These are phyloP conservation scores for Wallacemonas collosoma DNA, from an alignment of 208 protist species.

Conservation along the genomic window DNA sequence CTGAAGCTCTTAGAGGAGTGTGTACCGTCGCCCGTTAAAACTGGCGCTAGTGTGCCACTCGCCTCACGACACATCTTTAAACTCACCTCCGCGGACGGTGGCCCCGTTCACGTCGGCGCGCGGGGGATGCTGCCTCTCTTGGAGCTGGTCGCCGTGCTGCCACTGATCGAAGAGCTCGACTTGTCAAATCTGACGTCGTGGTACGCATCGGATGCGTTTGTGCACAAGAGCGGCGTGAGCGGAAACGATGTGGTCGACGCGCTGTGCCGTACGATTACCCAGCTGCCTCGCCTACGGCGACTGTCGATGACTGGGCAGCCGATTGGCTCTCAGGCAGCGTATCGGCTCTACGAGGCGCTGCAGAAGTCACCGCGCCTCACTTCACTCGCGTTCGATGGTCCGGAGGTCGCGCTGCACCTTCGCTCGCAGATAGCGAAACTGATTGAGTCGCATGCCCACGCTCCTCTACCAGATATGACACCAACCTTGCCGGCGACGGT, in stretches of 20 bases:
- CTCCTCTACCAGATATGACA: neutral
- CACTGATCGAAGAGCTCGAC: slow-evolving; percentile 55
- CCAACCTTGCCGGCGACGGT: slow-evolving; percentile 20
- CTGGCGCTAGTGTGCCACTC: slow-evolving; percentile 34
- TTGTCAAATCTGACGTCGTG: slow-evolving; percentile 63
- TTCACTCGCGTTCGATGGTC: slow-evolving; percentile 29
- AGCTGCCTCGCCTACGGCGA: slow-evolving; percentile 34
- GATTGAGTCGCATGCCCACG: slow-evolving; percentile 25
- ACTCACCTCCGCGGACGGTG: slow-evolving; percentile 12
- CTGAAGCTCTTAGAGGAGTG: slow-evolving; percentile 57
- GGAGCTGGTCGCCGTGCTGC: slow-evolving; percentile 60
- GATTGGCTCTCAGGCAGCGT: slow-evolving; percentile 47
- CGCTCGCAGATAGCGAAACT: slow-evolving; percentile 27
- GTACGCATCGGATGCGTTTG: slow-evolving; percentile 48
- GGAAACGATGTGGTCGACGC: slow-evolving; percentile 60
- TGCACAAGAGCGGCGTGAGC: slow-evolving; percentile 19
- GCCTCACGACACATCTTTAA: slow-evolving; percentile 29
- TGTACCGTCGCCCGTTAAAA: slow-evolving; percentile 31
- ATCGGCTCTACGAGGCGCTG: slow-evolving; percentile 41
- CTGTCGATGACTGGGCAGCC: slow-evolving; percentile 54
- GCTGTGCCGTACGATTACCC: slow-evolving; percentile 42
- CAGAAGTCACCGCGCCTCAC: slow-evolving; percentile 28
- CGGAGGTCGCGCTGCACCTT: slow-evolving; percentile 37
- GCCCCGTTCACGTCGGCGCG: slow-evolving; percentile 51
- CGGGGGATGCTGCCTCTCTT: slow-evolving; percentile 65